Evolutionary conservation across 176 grass and related monocot species (phyloP).

Genomic region (Musa schizocarpa): DNA sequence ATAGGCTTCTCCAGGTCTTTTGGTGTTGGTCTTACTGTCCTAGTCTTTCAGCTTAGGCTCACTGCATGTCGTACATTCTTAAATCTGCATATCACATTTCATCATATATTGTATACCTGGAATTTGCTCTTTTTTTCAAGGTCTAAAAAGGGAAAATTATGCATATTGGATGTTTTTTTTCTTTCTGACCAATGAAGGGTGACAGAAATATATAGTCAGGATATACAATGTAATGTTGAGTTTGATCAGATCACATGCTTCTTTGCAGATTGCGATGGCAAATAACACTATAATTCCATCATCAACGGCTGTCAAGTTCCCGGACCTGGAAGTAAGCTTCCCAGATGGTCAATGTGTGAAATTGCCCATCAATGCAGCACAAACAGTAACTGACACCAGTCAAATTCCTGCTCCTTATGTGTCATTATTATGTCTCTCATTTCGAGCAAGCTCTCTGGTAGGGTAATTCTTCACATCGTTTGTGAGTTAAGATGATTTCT

Average conservation of each 20-base stretch:
- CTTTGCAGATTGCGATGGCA: conserved; percentile 33
- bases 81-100: background rate
- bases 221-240: background rate
- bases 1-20: background rate
- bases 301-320: conserved; percentile 45
- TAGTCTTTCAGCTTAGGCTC: too few species aligned
- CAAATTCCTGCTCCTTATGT: conserved; percentile 28
- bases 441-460: conserved; percentile 87
- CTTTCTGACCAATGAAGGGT: background rate
- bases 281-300: conserved; percentile 44
- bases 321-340: conserved; percentile 45
- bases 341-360: conserved; percentile 25
- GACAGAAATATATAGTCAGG: background rate
- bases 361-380: conserved; percentile 32
- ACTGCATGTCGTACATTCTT: too few species aligned
- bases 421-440: conserved; percentile 74
- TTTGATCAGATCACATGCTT: background rate
- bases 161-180: background rate
- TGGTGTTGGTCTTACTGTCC: background rate
- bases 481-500: background rate
- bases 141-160: background rate
- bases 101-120: background rate
- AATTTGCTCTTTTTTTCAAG: background rate
- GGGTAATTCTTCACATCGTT: background rate
- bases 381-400: conserved; percentile 10